Conservation (phyloP, 441 rosid genomes). For the Mallotus japonicus region DNA sequence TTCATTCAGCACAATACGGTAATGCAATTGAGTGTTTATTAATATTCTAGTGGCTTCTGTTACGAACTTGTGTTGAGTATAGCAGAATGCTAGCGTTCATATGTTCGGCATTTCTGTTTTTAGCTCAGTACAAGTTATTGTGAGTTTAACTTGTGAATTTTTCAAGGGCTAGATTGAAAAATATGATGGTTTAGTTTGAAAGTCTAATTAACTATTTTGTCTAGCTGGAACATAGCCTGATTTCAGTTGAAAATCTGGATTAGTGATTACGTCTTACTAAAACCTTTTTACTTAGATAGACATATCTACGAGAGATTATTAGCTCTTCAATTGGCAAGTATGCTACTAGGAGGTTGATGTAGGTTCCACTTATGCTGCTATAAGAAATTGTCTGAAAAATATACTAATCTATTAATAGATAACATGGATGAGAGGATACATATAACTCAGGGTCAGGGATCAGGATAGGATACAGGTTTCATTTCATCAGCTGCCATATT, state of each 20-base stretch:
- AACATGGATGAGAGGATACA: background rate
- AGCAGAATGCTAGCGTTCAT: background rate
- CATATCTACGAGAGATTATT: background rate
- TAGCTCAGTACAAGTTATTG: background rate
- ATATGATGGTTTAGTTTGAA: too few species aligned
- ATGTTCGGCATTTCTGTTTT: too few species aligned
- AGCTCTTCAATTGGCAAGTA: background rate
- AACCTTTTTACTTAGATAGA: too few species aligned
- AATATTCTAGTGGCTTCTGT: too few species aligned
- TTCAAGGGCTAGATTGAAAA: background rate
- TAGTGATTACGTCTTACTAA: background rate
- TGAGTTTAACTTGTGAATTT: too few species aligned
- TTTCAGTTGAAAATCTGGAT: background rate
- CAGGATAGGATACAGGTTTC: too few species aligned
- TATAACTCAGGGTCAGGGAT: too few species aligned
- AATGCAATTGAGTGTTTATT: background rate
- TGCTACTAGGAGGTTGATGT: background rate
- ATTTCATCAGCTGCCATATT: background rate
- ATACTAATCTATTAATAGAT: background rate
- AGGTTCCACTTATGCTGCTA: too few species aligned
- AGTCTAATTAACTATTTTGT: too few species aligned
- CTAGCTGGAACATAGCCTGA: too few species aligned
- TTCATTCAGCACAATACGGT: conserved; percentile 58
- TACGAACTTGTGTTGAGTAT: background rate
- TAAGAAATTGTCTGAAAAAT: too few species aligned